A percentile compares a stretch with the other conserved stretches of the same genome.
Evolutionary conservation across 1,284 basidiomycete genomes (phyloP).

Genomic region (Wolfiporia cocos): DNA sequence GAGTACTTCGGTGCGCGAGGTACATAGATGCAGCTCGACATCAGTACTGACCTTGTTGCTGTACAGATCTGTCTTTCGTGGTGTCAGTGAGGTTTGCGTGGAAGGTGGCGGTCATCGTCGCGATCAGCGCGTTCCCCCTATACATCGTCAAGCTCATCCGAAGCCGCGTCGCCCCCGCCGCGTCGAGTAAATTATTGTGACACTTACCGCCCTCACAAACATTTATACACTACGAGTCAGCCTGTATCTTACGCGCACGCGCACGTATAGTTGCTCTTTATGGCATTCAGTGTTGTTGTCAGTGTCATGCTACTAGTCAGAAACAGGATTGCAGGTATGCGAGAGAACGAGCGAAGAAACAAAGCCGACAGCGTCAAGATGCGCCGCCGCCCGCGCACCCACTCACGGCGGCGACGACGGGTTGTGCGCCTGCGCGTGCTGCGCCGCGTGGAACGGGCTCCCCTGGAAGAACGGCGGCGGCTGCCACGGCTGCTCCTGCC

Average conservation of each 20-base stretch:
- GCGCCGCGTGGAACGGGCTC: slow-evolving; percentile 36
- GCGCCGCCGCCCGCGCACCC: slow-evolving; percentile 12
- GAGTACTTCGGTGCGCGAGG: slow-evolving; percentile 87
- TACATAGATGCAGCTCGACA: too few species aligned
- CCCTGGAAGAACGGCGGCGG: slow-evolving; percentile 37
- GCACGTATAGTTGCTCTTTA: slow-evolving; percentile 9
- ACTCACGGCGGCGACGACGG: slow-evolving; percentile 46
- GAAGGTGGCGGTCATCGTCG: slow-evolving; percentile 95
- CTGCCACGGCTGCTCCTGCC: slow-evolving; percentile 45
- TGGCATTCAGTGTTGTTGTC: slow-evolving; percentile 22
- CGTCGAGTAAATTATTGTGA: slow-evolving; percentile 87
- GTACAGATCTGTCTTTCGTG: slow-evolving; percentile 93
- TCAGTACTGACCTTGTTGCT: too few species aligned
- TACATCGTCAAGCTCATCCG: slow-evolving; percentile 89
- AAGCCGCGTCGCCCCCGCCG: slow-evolving; percentile 86
- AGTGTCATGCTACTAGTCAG: slow-evolving; percentile 22
- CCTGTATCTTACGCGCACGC: too few species aligned
- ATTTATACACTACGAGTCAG: slow-evolving; percentile 1
- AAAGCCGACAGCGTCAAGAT: slow-evolving; percentile 23
- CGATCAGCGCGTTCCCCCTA: slow-evolving; percentile 87
- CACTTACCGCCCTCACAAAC: slow-evolving; percentile 10
- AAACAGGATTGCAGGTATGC: slow-evolving; percentile 25
- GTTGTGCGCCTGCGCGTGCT: too few species aligned
- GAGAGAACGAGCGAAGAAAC: slow-evolving; percentile 12
- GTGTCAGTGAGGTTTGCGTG: slow-evolving; percentile 84